Base-by-base conservation (phyloP, 2,329 filamentous ascomycete genomes). In the Botrytis galanthina region DNA sequence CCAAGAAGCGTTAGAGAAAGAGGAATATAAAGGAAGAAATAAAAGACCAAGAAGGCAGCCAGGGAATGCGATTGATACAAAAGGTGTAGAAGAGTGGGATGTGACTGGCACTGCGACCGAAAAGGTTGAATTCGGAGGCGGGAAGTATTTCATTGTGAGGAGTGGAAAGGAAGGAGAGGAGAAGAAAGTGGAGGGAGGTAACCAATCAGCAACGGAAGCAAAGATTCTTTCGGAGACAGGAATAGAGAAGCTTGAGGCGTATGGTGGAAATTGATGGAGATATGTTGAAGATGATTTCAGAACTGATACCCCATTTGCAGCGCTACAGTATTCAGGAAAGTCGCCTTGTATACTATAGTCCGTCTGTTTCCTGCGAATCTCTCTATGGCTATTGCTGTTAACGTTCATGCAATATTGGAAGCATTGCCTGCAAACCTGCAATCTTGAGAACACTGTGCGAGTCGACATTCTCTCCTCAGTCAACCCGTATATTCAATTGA, bases 1-100 rank as follows among this genome's bases (percentile, higher is more conserved):
- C 32, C 82, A 84, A 74, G 85, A 86, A 7, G 87, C 87, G 0
- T 82, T 95, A 60, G 84, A 80, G 0, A 83, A 85, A 57, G 93
- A 96, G 83, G 86, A 88, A 63, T 82, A 86, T 1, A 84, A 88
- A 57, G 92, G 92, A 22, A 73, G 78, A 70, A 80, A 77, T 71
- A 76, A 73, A 70, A 76, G 80, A 74, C 79, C 80, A n/a, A 77
- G 77, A 64, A 79, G 80, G 71, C 76, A 62, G 70, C 77, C 75
- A 48, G 76, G 67, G 8, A 62, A 63, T 10, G 35, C 29, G 10
- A 68, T 78, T 39, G 60, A 78, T 66, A 74, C 69, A 14, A 70
- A 73, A n/a, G 75, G 69, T 3, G 75, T 75, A 39, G 78, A 81
- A 73, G 71, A 79, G 59, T 81, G 80, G 80, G 74, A 81, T 77